Evolutionary conservation across 495 filamentous ascomycete genomes (phyloP).

Genomic region (Penicillium desertorum): DNA sequence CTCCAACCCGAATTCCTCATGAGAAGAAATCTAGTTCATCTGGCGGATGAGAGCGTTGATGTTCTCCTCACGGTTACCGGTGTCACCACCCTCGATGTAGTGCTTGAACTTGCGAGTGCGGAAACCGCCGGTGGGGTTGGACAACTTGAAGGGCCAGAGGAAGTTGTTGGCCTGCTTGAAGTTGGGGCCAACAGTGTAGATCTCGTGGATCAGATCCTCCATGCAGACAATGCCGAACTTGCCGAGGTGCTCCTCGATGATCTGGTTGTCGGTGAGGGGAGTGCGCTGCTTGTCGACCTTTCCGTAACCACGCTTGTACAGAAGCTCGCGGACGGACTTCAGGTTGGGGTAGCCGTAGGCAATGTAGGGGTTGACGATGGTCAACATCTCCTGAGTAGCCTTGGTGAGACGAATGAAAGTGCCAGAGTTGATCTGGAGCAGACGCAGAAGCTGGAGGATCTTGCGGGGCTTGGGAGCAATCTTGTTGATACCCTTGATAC

Average conservation of each 20-base stretch:
- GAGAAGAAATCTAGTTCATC: slow-evolving; percentile 79
- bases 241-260: slow-evolving; percentile 94
- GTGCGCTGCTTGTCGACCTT: slow-evolving; percentile 97
- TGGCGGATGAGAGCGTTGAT: slow-evolving; percentile 95
- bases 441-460: slow-evolving; percentile 97
- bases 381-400: slow-evolving; percentile 97
- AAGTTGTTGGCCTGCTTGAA: slow-evolving; percentile 99
- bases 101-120: slow-evolving; percentile 96
- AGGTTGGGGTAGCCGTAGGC: slow-evolving; percentile 99
- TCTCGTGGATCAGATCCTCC: slow-evolving; percentile 99
- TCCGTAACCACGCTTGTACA: slow-evolving; percentile 99
- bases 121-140: slow-evolving; percentile 96
- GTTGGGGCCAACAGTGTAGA: slow-evolving; percentile 97
- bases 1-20: slow-evolving; percentile 9
- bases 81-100: slow-evolving; percentile 98
- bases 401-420: slow-evolving; percentile 97
- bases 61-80: slow-evolving; percentile 97
- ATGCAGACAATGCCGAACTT: slow-evolving; percentile 99
- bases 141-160: slow-evolving; percentile 99
- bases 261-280: slow-evolving; percentile 92
- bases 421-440: slow-evolving; percentile 99
- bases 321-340: slow-evolving; percentile 95
- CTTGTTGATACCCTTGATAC: slow-evolving; percentile 99
- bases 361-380: slow-evolving; percentile 95
- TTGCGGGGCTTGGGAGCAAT: slow-evolving; percentile 99